phyloP scores from a whole-genome alignment of 1,284 basidiomycete genomes.

The Phellopilus nigrolimitatus region DNA sequence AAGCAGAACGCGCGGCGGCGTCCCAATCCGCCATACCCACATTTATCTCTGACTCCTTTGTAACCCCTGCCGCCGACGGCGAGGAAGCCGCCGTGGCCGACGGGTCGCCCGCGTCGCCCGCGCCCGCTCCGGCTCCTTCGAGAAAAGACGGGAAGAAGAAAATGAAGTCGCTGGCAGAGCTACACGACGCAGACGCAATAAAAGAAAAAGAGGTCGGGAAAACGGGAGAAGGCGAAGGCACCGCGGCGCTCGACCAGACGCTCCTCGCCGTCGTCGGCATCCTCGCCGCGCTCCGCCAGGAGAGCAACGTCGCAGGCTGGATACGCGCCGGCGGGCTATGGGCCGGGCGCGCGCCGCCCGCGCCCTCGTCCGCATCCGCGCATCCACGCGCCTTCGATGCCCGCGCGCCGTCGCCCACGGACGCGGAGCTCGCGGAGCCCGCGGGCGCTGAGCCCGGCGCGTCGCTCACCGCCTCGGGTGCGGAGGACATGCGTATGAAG shows the following conservation, averaged over 20 bases:
- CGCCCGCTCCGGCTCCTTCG: too few species aligned
- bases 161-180: background rate
- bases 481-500: background rate
- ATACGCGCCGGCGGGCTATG: conserved; percentile 53
- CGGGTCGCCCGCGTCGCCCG: too few species aligned
- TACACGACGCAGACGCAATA: background rate
- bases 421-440: conserved; percentile 10
- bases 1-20: conserved; percentile 14
- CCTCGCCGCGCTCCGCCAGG: conserved; percentile 51
- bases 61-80: too few species aligned
- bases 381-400: background rate
- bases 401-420: conserved; percentile 6
- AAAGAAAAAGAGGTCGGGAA: background rate
- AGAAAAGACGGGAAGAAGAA: conserved; percentile 13
- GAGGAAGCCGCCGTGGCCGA: too few species aligned
- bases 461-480: background rate
- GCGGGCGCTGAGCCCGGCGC: too few species aligned
- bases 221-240: background rate
- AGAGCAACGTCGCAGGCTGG: conserved; percentile 69
- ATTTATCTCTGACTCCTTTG: too few species aligned
- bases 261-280: conserved; percentile 71
- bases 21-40: too few species aligned
- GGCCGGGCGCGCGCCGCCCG: conserved; percentile 25
- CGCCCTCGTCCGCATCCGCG: background rate
- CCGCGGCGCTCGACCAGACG: conserved; percentile 45